Percentiles rank a stretch among this genome's conserved stretches.
These are phyloP conservation scores for Elaeis guineensis DNA, from an alignment of 176 grass and related monocot species.

Conservation along the genomic window DNA sequence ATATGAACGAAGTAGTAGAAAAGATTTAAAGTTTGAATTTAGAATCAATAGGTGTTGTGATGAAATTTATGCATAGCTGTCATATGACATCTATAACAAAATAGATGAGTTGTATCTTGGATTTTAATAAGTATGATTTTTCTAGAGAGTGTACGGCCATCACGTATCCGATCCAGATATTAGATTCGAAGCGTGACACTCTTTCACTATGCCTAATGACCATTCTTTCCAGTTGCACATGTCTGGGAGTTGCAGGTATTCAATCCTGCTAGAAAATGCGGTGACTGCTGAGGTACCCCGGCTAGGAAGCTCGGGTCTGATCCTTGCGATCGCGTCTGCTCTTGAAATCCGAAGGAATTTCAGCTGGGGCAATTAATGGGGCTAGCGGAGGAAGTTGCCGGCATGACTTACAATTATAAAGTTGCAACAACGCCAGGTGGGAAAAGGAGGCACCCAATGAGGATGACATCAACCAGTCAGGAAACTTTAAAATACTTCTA, in stretches of 20 bases:
- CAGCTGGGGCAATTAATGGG: constrained; percentile 19
- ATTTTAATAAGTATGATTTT: no score
- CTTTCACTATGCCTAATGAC: background rate
- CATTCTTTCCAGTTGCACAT: constrained; percentile 37
- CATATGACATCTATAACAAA: no score
- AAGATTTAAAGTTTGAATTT: no score
- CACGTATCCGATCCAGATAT: no score
- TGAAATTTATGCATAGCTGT: no score
- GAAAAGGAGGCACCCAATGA: background rate
- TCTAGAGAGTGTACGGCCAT: no score
- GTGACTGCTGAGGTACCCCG: background rate
- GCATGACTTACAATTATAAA: constrained; percentile 8
- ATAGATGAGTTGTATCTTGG: no score
- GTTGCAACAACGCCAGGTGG: constrained; percentile 10
- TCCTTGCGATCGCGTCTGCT: constrained; percentile 14
- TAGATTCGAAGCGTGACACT: no score
- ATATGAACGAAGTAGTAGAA: no score
- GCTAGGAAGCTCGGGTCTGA: constrained; percentile 18
- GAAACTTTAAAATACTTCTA: no score
- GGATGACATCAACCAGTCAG: constrained; percentile 9
- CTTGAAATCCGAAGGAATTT: constrained; percentile 11
- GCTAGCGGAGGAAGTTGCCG: no score
- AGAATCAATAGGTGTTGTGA: no score
- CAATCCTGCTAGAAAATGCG: constrained; percentile 25
- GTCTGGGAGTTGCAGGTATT: background rate